Conservation (phyloP, 257 asterid species). For the Cynanchum wilfordii region DNA sequence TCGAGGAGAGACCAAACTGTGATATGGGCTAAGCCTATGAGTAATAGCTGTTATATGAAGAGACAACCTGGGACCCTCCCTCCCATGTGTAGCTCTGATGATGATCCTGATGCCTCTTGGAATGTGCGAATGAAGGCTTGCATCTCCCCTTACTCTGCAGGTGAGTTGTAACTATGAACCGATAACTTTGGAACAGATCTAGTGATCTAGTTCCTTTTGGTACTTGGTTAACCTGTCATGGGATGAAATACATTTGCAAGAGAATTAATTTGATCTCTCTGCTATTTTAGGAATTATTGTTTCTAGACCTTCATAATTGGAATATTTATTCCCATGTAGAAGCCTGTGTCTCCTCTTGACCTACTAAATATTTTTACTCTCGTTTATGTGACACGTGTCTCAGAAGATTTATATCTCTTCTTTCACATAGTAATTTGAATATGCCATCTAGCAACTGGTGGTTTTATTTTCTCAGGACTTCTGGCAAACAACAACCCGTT, state of each 20-base stretch:
- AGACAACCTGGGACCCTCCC: constrained; percentile 65
- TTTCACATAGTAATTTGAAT: not conserved
- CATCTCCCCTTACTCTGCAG: constrained; percentile 70
- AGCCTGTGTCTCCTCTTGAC: not conserved
- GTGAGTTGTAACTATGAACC: constrained; percentile 38
- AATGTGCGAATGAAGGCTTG: constrained; percentile 83
- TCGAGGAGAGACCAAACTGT: constrained; percentile 78
- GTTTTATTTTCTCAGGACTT: not conserved
- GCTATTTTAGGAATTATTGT: not conserved
- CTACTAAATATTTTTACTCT: too few relatives aligned
- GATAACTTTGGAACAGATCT: not conserved
- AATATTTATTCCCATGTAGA: not conserved
- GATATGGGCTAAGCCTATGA: constrained; percentile 84
- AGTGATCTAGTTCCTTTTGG: not conserved
- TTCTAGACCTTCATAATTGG: not conserved
- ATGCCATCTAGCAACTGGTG: not conserved
- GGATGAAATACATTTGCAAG: not conserved
- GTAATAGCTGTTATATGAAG: constrained; percentile 69
- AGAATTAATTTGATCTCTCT: not conserved
- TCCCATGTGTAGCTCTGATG: constrained; percentile 58
- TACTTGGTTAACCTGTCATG: not conserved
- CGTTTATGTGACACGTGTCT: too few relatives aligned
- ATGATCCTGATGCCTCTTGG: constrained; percentile 84
- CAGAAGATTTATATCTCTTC: not conserved
- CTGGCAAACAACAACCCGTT: too few relatives aligned